These are phyloP conservation scores for Telfairia occidentalis DNA, from an alignment of 331 rosid genomes.

Conservation along the genomic window DNA sequence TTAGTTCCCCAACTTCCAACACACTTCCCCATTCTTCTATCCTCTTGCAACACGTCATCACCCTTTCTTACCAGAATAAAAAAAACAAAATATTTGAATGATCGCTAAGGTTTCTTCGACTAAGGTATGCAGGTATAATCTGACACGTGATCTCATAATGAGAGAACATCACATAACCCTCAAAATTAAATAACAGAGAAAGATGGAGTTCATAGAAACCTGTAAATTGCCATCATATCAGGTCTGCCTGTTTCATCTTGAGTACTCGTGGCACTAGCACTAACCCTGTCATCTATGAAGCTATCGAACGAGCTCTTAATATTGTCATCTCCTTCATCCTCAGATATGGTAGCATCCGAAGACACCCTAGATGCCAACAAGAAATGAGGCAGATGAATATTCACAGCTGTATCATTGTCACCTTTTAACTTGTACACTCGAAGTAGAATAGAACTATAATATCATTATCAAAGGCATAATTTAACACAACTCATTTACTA, in stretches of 20 bases:
- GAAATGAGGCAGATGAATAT: neutral
- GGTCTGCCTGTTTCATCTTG: constrained; percentile 45
- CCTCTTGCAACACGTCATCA: neutral
- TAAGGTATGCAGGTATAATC: neutral
- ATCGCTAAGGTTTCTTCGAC: neutral
- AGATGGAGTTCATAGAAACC: constrained; percentile 30
- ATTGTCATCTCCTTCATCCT: constrained; percentile 57
- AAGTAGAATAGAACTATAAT: neutral
- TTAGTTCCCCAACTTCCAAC: neutral
- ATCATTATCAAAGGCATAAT: neutral
- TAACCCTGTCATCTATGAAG: constrained; percentile 85
- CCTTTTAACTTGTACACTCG: neutral
- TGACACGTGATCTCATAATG: neutral
- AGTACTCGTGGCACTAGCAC: constrained; percentile 35
- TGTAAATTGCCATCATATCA: constrained; percentile 93
- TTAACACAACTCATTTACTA: neutral
- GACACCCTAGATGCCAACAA: constrained; percentile 53
- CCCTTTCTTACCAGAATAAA: neutral
- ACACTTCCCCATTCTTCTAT: neutral
- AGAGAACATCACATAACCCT: neutral
- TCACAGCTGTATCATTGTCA: neutral
- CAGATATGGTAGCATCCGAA: constrained; percentile 48
- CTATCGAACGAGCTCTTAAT: constrained; percentile 49
- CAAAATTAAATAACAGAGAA: neutral
- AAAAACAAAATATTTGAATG: neutral